Evolutionary conservation across 2,329 filamentous ascomycete genomes (phyloP), one percentile per base, ranked within the genome.

Genomic region (Emergomyces orientalis): DNA sequence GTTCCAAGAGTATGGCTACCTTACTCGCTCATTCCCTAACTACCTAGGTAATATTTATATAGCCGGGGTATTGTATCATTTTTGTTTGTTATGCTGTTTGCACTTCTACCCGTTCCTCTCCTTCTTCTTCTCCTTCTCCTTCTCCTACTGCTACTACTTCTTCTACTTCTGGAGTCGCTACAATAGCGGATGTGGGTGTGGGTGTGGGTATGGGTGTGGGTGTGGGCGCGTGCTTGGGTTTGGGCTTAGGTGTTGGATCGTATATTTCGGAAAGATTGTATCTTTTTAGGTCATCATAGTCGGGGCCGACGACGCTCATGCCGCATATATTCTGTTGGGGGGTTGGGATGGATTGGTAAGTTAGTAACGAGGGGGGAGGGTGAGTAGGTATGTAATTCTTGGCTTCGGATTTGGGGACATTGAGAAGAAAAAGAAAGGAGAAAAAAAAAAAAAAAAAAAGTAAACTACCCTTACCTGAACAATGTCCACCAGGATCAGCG

Each of bases 261-360:
- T 83, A 84, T 60, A 88, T 80, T 71, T 88, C 85, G 52, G 84
- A 80, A 57, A 87, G 71, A 70, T 87, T 88, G 73, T 81, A 87
- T 62, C 82, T 79, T 73, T 86, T 87, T 65, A 88, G 75, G 65
- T 78, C 74, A 62, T 87, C 84, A 67, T 82, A 87, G 65, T 85
- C 82, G 60, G 77, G 73, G 25, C 80, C 81, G 4, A 86, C 82
- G 9, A 87, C 84, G 66, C 84, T 86, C 79, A 88, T 85, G 25
- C 85, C 85, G 64, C 84, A 80, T 11, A 87, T 73, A 67, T 86
- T 86, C 84, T 86, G 67, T 51, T n/a, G 6, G n/a, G 43, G 19
- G 43, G 43, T 43, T 25, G 2, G 45, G 41, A 8, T 6, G 41
- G 41, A 14, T 2, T 19, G 41, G 41, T 45, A 9, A 7, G n/a